Evolutionary conservation across 495 filamentous ascomycete species (phyloP), one percentile per base, ranked within the genome.

Genomic region (Aspergillus sparsus): DNA sequence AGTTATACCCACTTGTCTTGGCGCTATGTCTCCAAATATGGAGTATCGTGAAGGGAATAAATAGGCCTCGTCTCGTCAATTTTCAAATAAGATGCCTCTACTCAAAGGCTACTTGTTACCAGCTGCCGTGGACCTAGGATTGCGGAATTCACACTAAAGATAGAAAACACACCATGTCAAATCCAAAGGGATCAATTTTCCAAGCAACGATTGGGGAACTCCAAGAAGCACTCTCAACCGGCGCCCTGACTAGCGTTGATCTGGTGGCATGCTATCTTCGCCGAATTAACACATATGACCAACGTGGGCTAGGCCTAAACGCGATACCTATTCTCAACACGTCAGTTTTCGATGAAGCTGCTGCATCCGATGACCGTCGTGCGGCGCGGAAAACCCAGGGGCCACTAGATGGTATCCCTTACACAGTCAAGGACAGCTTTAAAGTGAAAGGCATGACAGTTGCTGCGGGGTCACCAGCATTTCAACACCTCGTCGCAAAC

Each of bases 371-470:
- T 58, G 66, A 68, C 12, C 52, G 68, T 3, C 66, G 70, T n/a
- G 59, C 61, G 18, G 51, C 64, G 1, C 68, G 70, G 33, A 49
- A 64, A 41, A 44, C 61, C 8, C 57, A 59, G 3, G 74, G 84
- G 16, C 78, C 78, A 7, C 72, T 89, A 7, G 86, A 90, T 65
- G 86, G 87, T n/a, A 85, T 90, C 50, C 87, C 87, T 1, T 85
- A 86, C 64, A 67, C 87, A 0, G 79, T 88, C 57, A 89, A 89
- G 73, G 85, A 89, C 72, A 89, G 85, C 67, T 88, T 89, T 57
- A 78, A 77, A 53, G 87, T 89, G 53, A 77, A 81, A 54, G 87
- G 89, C 76, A 82, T 87, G 68, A 85, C 80, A 5, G 84, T 83
- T 2, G 80, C 74, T 2, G 64, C 61, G 33, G 76, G 76, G 13